Evolutionary conservation across 192 early-diverging fungal species (phyloP).

Genomic region (Coemansia interrupta): DNA sequence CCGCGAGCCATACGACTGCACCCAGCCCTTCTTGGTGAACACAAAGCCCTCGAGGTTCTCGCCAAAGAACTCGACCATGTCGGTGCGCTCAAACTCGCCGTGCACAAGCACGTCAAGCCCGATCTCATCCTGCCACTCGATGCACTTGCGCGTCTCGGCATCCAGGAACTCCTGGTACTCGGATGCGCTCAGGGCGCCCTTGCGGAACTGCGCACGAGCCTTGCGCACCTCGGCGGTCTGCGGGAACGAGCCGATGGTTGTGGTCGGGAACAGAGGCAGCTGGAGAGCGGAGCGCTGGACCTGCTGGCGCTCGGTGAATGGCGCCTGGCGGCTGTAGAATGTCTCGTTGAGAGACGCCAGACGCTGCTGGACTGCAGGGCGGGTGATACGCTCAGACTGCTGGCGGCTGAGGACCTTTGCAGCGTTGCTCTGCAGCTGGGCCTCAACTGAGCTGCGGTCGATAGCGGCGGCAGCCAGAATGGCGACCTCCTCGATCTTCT

Average conservation of each 20-base stretch:
- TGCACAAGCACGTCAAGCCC: conserved; percentile 96
- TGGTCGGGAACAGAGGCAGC: conserved; percentile 91
- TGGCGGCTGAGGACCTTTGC: conserved; percentile 65
- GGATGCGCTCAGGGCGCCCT: conserved; percentile 64
- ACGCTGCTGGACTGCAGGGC: conserved; percentile 75
- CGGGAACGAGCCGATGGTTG: conserved; percentile 97
- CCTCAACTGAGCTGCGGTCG: conserved; percentile 60
- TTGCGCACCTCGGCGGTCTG: conserved; percentile 96
- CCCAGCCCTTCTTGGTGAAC: conserved; percentile 97
- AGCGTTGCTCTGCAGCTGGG: conserved; percentile 67
- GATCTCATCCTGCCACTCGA: conserved; percentile 83
- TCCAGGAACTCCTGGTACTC: conserved; percentile 84
- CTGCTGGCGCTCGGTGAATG: conserved; percentile 68
- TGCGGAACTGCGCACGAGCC: conserved; percentile 85
- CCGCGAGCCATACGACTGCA: conserved; percentile 93
- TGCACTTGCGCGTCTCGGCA: conserved; percentile 76
- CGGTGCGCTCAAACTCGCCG: conserved; percentile 95
- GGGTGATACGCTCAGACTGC: conserved; percentile 76
- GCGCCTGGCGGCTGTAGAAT: conserved; percentile 70
- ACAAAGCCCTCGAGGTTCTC: conserved; percentile 88
- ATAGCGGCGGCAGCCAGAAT: conserved; percentile 59
- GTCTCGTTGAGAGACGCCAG: conserved; percentile 62
- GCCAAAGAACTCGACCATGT: conserved; percentile 98
- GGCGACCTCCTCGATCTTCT: conserved; percentile 85
- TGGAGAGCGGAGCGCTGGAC: conserved; percentile 73